Base-by-base conservation (phyloP, 2,329 filamentous ascomycete genomes). In the Ophiocordyceps australis region DNA sequence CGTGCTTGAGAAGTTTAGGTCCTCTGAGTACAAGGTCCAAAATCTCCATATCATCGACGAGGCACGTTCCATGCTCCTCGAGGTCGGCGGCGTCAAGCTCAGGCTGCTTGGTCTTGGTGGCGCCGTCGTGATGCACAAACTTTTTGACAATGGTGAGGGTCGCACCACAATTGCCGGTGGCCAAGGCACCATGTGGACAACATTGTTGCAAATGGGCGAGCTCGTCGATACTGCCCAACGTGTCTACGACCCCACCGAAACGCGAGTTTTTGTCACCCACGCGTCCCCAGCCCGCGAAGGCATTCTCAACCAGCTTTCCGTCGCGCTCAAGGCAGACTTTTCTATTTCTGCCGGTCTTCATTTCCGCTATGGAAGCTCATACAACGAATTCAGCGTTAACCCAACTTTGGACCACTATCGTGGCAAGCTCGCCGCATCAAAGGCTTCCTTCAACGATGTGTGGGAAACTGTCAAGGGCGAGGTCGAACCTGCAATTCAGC, bases 181-280 rank as follows among this genome's bases (percentile, higher is more conserved):
- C 13, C 89, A 98, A 52, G 89, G 89, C 33, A 98, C 89, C 23
- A 98, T 98, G 89, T 98, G 89, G 89, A 98, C 89, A 7, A 98
- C 89, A 6, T 61, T 98, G 17, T 56, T 98, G 36, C 89, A 98
- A 55, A 98, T 98, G 78, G 89, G 89, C 27, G 89, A 98, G 55
- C 63, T 98, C 25, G 82, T 98, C 28, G 89, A 98, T 49, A 98
- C 91, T 4, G 89, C 89, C 12, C 93, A 94, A 52, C 81, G 89
- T 40, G 89, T 98, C 31, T 98, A 95, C 54, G 89, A 98, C 46
- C 89, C 89, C 3, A 93, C 86, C 31, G 89, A 98, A 55, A 98
- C 89, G 19, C 81, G 89, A 31, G 67, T 98, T 35, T 94, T 98
- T 47, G 73, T 98, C 44, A 98, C 89, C 4, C 89, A 98, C 45